These are phyloP conservation scores for Caryopteris hybrid DNA, from an alignment of 305 asterid genomes.

Conservation along the genomic window DNA sequence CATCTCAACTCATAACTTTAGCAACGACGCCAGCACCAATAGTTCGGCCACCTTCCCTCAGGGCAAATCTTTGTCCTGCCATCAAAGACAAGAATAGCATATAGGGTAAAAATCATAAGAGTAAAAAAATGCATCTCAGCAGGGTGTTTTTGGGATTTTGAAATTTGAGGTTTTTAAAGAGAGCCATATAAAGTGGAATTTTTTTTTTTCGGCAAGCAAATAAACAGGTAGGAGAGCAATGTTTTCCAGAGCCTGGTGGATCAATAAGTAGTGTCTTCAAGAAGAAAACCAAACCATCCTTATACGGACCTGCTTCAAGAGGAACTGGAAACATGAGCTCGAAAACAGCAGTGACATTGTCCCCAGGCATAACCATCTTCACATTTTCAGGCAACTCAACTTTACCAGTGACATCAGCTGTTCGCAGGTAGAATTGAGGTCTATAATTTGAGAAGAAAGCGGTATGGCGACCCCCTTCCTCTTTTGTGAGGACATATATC, in stretches of 20 bases:
- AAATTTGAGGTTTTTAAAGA: not conserved
- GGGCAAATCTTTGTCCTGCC: constrained; percentile 97
- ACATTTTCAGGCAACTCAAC: constrained; percentile 96
- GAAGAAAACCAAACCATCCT: not conserved
- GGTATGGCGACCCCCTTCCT: constrained; percentile 99
- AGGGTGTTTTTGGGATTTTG: not conserved
- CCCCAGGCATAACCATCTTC: constrained; percentile 99
- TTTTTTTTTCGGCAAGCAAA: not conserved
- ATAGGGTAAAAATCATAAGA: not conserved
- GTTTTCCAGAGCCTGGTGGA: not conserved
- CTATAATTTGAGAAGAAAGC: constrained; percentile 93
- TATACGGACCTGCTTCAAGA: constrained; percentile 66
- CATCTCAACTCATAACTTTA: constrained; percentile 62
- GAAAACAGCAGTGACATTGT: constrained; percentile 92
- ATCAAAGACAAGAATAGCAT: not conserved
- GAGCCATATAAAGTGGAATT: not conserved
- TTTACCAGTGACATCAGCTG: constrained; percentile 96
- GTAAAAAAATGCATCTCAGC: not conserved
- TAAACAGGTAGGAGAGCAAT: not conserved
- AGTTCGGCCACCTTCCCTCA: constrained; percentile 97
- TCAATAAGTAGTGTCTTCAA: not conserved
- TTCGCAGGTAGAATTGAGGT: constrained; percentile 97
- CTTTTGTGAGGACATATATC: constrained; percentile 95
- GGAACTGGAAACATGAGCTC: constrained; percentile 89
- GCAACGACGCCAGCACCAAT: constrained; percentile 99